Base-by-base conservation (phyloP, 2,329 filamentous ascomycete genomes). In the Cytospora mali region DNA sequence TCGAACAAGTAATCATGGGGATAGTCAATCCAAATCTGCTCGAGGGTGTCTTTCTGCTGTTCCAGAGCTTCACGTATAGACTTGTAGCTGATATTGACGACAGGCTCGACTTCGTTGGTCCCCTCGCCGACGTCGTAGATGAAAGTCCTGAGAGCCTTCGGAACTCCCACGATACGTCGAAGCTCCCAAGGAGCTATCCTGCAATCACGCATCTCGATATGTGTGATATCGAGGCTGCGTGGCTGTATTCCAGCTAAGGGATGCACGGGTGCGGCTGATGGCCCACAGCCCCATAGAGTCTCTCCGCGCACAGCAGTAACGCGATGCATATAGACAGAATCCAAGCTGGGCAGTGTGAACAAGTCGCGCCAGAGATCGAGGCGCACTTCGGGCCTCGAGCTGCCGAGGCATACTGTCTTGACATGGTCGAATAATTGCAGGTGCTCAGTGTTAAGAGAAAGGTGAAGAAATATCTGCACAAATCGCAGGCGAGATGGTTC, bases 281-380 rank as follows among this genome's bases (percentile, higher is more conserved):
- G 42, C 7, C 42, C 42, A 23, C n/a, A 23, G 9, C n/a, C 42
- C 42, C 42, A 46, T 13, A 54, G 27, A 2, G 35, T 51, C 57
- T 60, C 33, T 27, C 50, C 25, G 21, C 57, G 57, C 50, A 54
- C 31, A 14, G 57, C 57, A 11, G 48, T 4, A 14, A 60, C 50
- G 2, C 57, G 50, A 25, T 60, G 57, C 14, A 60, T 10, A 28
- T 60, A 60, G 27, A 60, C n/a, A 18, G 57, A 60, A 23, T 42
- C 27, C n/a, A 60, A 1, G 6, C 35, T 51, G 31, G 57, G 57
- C 35, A 60, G 35, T 0, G 57, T 54, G 50, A 60, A 60, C 18
- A 60, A 35, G 35, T 54, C 35, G 25, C 57, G 57, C 57, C 57
- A 60, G n/a, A 60, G 50, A 39, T 60, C 57, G 28, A 60, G 57